These are phyloP conservation scores for Zostera marina DNA, from an alignment of 116 monocot species.

Conservation along the genomic window DNA sequence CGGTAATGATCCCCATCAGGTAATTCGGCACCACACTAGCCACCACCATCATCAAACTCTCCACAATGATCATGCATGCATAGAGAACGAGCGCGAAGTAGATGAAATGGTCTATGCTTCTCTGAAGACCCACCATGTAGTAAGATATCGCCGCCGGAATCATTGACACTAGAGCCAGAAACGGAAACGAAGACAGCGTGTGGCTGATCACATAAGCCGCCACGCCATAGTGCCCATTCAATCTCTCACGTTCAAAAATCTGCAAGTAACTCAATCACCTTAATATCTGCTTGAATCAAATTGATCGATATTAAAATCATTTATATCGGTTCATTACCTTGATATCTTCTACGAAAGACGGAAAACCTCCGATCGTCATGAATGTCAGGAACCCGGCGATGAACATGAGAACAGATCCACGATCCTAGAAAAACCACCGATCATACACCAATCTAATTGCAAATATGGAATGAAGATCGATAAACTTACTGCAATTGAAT, in stretches of 20 bases:
- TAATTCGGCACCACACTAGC: conserved; percentile 54
- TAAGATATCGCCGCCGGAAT: conserved; percentile 28
- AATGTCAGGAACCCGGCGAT: conserved; percentile 49
- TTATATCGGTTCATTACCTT: conserved; percentile 40
- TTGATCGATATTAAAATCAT: too few relatives aligned
- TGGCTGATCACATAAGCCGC: conserved; percentile 27
- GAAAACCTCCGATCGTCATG: conserved; percentile 71
- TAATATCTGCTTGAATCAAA: too few relatives aligned
- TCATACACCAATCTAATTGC: too few relatives aligned
- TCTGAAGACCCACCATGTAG: conserved; percentile 34
- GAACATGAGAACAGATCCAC: conserved; percentile 53
- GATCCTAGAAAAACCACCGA: conserved; percentile 44
- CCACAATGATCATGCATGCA: conserved; percentile 42
- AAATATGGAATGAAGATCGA: too few relatives aligned
- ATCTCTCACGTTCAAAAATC: conserved; percentile 49
- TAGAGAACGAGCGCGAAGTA: conserved; percentile 42
- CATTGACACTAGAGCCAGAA: conserved; percentile 31
- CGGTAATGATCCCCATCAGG: conserved; percentile 72
- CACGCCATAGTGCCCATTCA: conserved; percentile 65
- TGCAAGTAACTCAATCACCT: conserved; percentile 1
- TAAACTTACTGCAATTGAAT: conserved; percentile 38
- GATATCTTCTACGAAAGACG: conserved; percentile 73
- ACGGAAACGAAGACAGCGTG: conserved; percentile 43
- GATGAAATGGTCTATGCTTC: conserved; percentile 19
- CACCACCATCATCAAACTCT: conserved; percentile 72